Conservation (phyloP, 2,329 filamentous ascomycete species). For the Fusarium duplospermum region DNA sequence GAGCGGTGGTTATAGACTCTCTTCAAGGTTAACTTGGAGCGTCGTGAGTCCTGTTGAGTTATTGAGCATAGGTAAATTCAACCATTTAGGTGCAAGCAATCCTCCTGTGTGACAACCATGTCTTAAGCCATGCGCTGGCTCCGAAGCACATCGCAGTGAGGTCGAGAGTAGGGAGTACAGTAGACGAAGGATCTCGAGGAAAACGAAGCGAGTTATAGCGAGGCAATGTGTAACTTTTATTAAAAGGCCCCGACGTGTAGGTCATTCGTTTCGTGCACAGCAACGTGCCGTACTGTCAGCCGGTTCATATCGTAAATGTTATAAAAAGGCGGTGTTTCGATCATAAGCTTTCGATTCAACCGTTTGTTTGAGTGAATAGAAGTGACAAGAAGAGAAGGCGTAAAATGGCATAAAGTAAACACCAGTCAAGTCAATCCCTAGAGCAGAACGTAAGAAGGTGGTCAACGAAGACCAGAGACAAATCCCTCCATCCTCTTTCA, state of each 20-base stretch:
- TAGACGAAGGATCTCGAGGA: not conserved
- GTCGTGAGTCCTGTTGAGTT: not conserved
- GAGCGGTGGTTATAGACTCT: not conserved
- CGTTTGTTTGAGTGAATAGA: not conserved
- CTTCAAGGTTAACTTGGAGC: not conserved
- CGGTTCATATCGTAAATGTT: not conserved
- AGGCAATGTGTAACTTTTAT: not conserved
- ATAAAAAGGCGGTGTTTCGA: not conserved
- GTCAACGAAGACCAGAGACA: constrained; percentile 11
- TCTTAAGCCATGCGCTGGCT: not conserved
- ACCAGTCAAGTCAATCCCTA: constrained; percentile 6
- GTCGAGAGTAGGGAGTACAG: not conserved
- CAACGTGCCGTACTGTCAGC: not conserved
- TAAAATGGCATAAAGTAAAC: constrained; percentile 24
- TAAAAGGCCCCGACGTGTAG: not conserved
- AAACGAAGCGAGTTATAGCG: not conserved
- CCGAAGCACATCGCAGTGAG: not conserved
- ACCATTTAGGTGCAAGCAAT: not conserved
- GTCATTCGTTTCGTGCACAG: not conserved
- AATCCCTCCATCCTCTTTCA: constrained; percentile 11
- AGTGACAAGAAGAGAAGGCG: constrained; percentile 9
- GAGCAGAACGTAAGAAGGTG: constrained; percentile 13
- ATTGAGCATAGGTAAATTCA: not conserved
- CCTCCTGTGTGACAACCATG: not conserved
- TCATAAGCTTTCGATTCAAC: not conserved